Base-by-base conservation (phyloP, 768 basidiomycete genomes). In the Termitomyces sp. region DNA sequence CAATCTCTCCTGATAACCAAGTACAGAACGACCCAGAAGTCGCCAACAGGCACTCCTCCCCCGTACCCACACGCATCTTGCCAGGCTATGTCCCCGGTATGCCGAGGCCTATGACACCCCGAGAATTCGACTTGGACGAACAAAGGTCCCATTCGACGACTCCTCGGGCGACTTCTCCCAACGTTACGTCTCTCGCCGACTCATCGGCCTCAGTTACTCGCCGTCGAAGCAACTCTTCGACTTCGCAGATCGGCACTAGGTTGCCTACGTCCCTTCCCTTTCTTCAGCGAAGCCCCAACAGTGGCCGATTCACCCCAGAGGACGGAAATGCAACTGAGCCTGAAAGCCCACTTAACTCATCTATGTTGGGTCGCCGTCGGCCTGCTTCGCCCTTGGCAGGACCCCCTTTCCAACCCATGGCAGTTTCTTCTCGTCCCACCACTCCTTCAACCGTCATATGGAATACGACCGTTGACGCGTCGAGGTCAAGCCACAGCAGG, bases 81-180 rank as follows among this genome's bases (percentile, higher is more conserved):
- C 92, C 92, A 58, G 92, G 92, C 15, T 94, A 94, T 73, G 86
- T 92, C 59, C 92, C 92, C 24, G 92, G 92, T 12, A 94, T 94
- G 92, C 90, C 90, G 22, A 79, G 92, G 45, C 92, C 92, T 18
- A 92, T 94, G 89, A 94, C 92, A 7, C 92, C 92, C n/a, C 87
- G 86, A 59, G 89, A 91, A 64, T 76, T 82, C 36, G 92, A 92
- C 52, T 70, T 80, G 33, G 91, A 93, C 58, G 90, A 92, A 61
- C 83, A 85, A 67, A 76, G 82, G 48, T 86, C 86, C 9, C 88
- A 85, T 60, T 90, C 88, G 0, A 86, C 88, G 51, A 94, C 92
- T 4, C 92, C 92, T 59, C 88, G 92, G 58, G 91, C 92, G 18
- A 86, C 86, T 18, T 88, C 89, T 0, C 88, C 88, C 46, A 79